Evolutionary conservation across 2,329 filamentous ascomycete genomes (phyloP).

Genomic region (Colletotrichum agaves): DNA sequence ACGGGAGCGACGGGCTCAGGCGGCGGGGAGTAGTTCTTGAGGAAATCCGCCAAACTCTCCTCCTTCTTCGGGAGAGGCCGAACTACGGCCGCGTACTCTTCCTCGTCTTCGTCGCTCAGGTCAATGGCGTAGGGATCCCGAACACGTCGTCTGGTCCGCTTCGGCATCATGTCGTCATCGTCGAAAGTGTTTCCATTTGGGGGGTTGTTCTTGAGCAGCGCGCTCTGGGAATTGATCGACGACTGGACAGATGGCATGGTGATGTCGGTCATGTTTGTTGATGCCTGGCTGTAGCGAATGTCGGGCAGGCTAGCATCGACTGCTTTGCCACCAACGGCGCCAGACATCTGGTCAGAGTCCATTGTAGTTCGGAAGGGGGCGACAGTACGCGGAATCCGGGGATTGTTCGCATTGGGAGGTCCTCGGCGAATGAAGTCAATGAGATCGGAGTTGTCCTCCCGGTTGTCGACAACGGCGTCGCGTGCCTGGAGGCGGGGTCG

Average conservation of each 20-base stretch:
- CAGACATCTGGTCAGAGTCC: slow-evolving; percentile 82
- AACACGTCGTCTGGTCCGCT: slow-evolving; percentile 79
- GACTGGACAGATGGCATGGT: slow-evolving; percentile 69
- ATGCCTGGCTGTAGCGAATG: slow-evolving; percentile 66
- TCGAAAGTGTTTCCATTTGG: slow-evolving; percentile 54
- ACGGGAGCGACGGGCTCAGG: slow-evolving; percentile 54
- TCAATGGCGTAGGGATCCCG: slow-evolving; percentile 96
- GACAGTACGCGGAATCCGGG: slow-evolving; percentile 82
- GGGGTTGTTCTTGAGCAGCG: slow-evolving; percentile 63
- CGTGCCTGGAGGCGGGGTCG: slow-evolving; percentile 75
- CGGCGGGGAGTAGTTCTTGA: slow-evolving; percentile 76
- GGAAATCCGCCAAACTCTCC: slow-evolving; percentile 79
- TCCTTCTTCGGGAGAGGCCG: slow-evolving; percentile 59
- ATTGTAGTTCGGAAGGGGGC: slow-evolving; percentile 87
- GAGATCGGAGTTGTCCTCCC: slow-evolving; percentile 81
- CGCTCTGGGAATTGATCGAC: slow-evolving; percentile 79
- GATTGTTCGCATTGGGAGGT: slow-evolving; percentile 71
- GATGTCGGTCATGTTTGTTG: slow-evolving; percentile 66
- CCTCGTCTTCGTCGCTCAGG: slow-evolving; percentile 75
- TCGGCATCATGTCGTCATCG: slow-evolving; percentile 68
- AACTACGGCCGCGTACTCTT: slow-evolving; percentile 57
- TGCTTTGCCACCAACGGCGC: slow-evolving; percentile 64
- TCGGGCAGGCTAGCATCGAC: slow-evolving; percentile 68
- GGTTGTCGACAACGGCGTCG: slow-evolving; percentile 71
- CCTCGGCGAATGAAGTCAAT: slow-evolving; percentile 96